Conservation (phyloP, 345 rosid species). For the Eucalyptus sp. region DNA sequence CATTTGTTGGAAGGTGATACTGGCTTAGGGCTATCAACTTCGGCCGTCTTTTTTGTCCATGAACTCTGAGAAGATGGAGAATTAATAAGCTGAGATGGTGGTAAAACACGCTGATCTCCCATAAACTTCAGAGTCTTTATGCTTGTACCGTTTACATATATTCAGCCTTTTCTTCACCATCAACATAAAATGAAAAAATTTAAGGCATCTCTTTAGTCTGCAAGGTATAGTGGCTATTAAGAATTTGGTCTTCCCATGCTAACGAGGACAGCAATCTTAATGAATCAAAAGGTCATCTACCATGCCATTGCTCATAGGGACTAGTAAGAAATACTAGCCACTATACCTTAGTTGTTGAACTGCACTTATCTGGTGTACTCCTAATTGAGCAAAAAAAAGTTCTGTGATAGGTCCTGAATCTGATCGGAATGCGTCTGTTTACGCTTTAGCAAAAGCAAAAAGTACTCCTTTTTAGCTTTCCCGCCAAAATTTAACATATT, state of each 20-base stretch:
- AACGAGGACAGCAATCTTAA: not conserved
- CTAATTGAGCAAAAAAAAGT: not conserved
- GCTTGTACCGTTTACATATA: not conserved
- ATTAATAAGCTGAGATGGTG: not conserved
- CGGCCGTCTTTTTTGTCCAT: conserved; percentile 50
- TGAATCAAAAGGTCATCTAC: not conserved
- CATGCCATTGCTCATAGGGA: not conserved
- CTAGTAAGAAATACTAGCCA: not conserved
- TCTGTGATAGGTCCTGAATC: not conserved
- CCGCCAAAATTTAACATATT: not conserved
- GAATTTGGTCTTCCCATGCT: not conserved
- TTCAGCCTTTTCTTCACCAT: not conserved
- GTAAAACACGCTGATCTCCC: not conserved
- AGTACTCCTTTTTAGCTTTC: not conserved
- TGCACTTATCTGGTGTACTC: not conserved
- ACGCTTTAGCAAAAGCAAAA: not conserved
- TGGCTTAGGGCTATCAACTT: conserved; percentile 33
- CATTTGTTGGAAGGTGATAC: conserved; percentile 24
- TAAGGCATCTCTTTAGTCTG: not conserved
- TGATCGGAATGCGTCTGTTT: not conserved
- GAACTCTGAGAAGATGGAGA: conserved; percentile 34
- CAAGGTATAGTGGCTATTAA: not conserved
- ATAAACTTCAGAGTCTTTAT: not conserved
- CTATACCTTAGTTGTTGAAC: not conserved
- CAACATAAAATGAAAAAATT: not conserved